Evolutionary conservation across 306 rosid species (phyloP).

Genomic region (Inga leiocalycina): DNA sequence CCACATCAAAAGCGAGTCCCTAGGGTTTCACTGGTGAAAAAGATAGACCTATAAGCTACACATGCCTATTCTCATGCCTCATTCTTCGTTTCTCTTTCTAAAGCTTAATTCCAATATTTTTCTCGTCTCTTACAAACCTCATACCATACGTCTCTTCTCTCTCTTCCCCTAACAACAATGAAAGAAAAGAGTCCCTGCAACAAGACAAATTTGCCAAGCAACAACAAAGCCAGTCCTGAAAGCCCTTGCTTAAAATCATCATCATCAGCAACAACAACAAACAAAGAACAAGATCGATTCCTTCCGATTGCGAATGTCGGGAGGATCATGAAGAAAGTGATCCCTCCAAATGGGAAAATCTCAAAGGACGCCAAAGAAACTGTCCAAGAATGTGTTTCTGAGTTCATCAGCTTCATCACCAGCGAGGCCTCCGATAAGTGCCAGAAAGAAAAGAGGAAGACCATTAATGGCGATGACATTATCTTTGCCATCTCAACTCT

Average conservation of each 20-base stretch:
- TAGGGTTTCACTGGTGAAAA: conserved; percentile 35
- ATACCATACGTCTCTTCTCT: neutral
- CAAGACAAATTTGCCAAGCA: conserved; percentile 12
- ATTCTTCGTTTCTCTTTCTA: conserved; percentile 36
- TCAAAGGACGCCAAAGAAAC: conserved; percentile 82
- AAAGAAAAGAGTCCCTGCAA: conserved; percentile 43
- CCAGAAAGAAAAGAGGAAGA: conserved; percentile 74
- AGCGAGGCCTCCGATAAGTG: conserved; percentile 81
- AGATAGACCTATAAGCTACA: neutral
- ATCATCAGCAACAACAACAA: neutral
- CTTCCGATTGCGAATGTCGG: conserved; percentile 80
- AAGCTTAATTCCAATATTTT: neutral
- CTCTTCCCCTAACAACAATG: conserved; percentile 13
- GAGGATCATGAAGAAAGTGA: conserved; percentile 75
- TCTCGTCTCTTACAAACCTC: conserved; percentile 25
- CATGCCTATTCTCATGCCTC: conserved; percentile 49
- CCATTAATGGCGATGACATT: conserved; percentile 73
- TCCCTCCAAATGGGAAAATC: conserved; percentile 69
- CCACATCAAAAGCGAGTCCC: conserved; percentile 59
- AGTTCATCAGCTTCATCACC: conserved; percentile 75
- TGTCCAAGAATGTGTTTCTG: conserved; percentile 78
- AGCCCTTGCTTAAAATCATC: conserved; percentile 45
- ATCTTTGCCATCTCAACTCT: conserved; percentile 79
- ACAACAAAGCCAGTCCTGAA: conserved; percentile 43
- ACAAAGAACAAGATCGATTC: conserved; percentile 70